phyloP scores from a whole-genome alignment of 1,139 yeast genomes.

The Petasospora rhodanensis region DNA sequence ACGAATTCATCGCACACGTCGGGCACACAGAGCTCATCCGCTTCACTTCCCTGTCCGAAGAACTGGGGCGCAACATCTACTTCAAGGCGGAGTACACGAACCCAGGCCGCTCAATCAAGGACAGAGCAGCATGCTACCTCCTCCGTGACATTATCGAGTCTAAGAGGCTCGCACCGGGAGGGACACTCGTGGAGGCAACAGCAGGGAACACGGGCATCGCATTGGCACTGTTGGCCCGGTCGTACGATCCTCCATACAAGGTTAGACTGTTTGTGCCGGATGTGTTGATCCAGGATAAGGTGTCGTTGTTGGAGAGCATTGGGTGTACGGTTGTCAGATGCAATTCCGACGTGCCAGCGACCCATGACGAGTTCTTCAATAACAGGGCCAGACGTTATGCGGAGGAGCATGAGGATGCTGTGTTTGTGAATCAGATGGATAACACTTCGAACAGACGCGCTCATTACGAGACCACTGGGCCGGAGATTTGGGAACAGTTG shows the following conservation, averaged over 20 bases:
- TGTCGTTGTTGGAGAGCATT: constrained; percentile 13
- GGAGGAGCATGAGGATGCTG: constrained; percentile 13
- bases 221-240: constrained; percentile 17
- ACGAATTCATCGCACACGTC: constrained; percentile 63
- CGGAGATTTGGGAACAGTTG: constrained; percentile 22
- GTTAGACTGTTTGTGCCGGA: constrained; percentile 23
- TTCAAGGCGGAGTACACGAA: constrained; percentile 85
- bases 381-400: constrained; percentile 19
- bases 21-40: constrained; percentile 23
- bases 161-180: constrained; percentile 59
- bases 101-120: constrained; percentile 87
- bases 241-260: constrained; percentile 22
- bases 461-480: constrained; percentile 21
- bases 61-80: constrained; percentile 57
- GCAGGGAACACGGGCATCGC: constrained; percentile 25
- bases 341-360: constrained; percentile 15
- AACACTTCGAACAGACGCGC: constrained; percentile 19
- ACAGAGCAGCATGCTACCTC: constrained; percentile 72
- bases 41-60: constrained; percentile 17
- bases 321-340: constrained; percentile 19
- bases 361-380: constrained; percentile 17
- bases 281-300: constrained; percentile 16
- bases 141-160: constrained; percentile 65
- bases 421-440: constrained; percentile 22
- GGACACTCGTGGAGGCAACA: constrained; percentile 34